Conservation (phyloP, 495 filamentous ascomycete species). For the Rusavskia elegans region DNA sequence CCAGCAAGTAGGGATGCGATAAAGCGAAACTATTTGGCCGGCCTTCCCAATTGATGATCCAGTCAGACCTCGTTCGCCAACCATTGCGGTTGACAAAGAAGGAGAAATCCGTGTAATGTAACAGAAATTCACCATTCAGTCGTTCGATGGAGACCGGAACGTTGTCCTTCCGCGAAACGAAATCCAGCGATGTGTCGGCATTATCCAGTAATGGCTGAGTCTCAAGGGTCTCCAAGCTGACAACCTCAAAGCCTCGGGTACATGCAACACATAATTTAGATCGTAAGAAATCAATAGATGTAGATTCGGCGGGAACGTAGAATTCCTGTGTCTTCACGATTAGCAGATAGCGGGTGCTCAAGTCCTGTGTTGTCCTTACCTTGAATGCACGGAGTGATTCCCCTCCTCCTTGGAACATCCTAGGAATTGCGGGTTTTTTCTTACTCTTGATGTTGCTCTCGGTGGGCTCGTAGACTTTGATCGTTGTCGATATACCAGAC, state of each 20-base stretch:
- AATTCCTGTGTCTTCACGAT: constrained; percentile 46
- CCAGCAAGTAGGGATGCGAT: constrained; percentile 87
- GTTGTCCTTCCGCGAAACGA: constrained; percentile 79
- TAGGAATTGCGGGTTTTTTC: constrained; percentile 81
- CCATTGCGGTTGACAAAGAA: constrained; percentile 99
- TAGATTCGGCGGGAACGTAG: constrained; percentile 93
- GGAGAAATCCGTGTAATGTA: constrained; percentile 96
- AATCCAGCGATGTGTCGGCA: constrained; percentile 94
- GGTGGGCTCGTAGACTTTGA: constrained; percentile 96
- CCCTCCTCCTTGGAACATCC: constrained; percentile 86
- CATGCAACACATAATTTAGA: constrained; percentile 95
- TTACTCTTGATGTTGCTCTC: constrained; percentile 75
- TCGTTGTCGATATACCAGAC: constrained; percentile 74
- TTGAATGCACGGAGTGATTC: constrained; percentile 94
- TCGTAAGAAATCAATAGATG: constrained; percentile 91
- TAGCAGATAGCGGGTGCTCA: not conserved
- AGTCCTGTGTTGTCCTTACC: constrained; percentile 21
- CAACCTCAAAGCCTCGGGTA: constrained; percentile 89
- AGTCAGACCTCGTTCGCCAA: constrained; percentile 89
- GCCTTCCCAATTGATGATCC: constrained; percentile 96
- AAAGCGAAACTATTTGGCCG: constrained; percentile 80
- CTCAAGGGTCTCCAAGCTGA: constrained; percentile 90
- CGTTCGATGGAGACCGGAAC: constrained; percentile 97
- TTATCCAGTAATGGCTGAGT: constrained; percentile 95
- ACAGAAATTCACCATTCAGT: constrained; percentile 86